These are phyloP conservation scores for Eucalyptus erythrocorys DNA, from an alignment of 345 rosid genomes.

Conservation along the genomic window DNA sequence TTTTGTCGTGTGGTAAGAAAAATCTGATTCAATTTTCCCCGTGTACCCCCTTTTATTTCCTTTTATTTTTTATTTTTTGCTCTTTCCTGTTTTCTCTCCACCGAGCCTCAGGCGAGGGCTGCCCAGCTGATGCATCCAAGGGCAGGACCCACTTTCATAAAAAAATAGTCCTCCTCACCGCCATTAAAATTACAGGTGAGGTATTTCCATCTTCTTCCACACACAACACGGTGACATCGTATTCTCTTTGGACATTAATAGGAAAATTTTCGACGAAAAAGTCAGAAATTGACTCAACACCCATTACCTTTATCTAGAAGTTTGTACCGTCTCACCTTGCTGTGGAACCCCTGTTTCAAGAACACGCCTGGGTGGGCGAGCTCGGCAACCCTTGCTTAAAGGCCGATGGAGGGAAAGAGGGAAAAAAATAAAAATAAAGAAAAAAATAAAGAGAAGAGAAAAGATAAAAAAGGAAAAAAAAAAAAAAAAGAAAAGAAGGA, in stretches of 20 bases:
- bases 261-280: not conserved
- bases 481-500: accelerated
- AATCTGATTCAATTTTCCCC: too few species aligned
- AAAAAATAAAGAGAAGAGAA: too few species aligned
- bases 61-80: accelerated
- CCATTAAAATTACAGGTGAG: not conserved
- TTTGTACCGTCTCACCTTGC: slow-evolving; percentile 54
- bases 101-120: not conserved
- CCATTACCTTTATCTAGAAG: slow-evolving; percentile 4
- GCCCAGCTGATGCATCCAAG: not conserved
- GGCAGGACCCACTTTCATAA: not conserved
- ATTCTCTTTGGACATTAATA: not conserved
- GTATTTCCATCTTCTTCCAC: not conserved
- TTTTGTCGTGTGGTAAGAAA: too few species aligned
- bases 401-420: accelerated
- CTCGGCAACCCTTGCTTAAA: not conserved
- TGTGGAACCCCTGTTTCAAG: slow-evolving; percentile 9
- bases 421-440: accelerated
- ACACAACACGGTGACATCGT: not conserved
- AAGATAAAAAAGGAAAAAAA: accelerated
- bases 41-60: too few species aligned
- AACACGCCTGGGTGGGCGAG: not conserved
- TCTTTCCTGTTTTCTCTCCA: not conserved
- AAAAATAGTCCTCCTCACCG: not conserved
- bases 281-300: too few species aligned